Base-by-base conservation (phyloP, 345 rosid genomes). In the Hypericum androsaemum region DNA sequence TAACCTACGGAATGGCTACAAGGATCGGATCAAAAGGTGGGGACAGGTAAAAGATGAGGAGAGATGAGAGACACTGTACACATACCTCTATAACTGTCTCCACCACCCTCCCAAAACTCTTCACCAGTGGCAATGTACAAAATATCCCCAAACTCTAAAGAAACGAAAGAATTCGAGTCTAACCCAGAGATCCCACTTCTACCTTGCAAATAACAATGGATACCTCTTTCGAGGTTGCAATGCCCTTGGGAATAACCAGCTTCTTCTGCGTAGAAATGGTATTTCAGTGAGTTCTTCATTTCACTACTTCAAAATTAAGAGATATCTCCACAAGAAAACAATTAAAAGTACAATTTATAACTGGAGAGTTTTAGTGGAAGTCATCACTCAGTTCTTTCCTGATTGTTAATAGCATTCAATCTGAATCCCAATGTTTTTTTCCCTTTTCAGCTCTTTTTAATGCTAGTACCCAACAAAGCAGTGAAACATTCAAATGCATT, bases 1-100 rank as follows among this genome's bases (percentile, higher is more conserved):
- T 4, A 1, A 22, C 32, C 80, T 80, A 74, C 60, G 7, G 43
- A 70, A 72, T 70, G 2, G 44, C 70, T 63, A 67, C 61, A 63
- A 56, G 43, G 48, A 70, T 60, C 53, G 39, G 52, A 57, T 22
- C 40, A 54, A 14, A 15, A 54, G 61, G 56, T 51, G 63, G 54
- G 68, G 60, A 68, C 69, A 47, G 17, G 37, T 52, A 39, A 41
- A 14, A 50, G 53, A 43, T 41, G 43, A 69, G 71, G 46, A 53
- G 71, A 28, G 46, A 66, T 66, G 50, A 22, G 57, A 66, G 70
- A 76, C 60, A 70, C 85, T 84, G 83, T 81, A 81, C 88, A 84
- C 43, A 58, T 65, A 69, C 69, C 82, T 75, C 81, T 81, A 71
- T 77, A 68, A 70, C 64, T 48, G 64, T 73, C 80, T 75, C 74